These are phyloP conservation scores for Pythium dissimile DNA, from an alignment of 352 stramenopile species.

Conservation along the genomic window DNA sequence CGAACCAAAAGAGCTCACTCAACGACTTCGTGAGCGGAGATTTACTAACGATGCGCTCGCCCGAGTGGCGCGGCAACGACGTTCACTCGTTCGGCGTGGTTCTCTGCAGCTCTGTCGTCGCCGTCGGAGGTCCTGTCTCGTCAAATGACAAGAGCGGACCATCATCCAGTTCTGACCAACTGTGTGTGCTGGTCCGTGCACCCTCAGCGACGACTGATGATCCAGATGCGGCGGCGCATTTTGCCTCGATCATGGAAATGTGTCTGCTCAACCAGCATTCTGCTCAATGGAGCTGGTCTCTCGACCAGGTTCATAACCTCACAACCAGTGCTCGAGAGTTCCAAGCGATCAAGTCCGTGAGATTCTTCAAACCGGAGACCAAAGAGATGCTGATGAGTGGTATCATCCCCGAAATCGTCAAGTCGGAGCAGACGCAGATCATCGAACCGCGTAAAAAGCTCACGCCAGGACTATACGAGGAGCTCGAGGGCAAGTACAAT, in stretches of 20 bases:
- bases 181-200: constrained; percentile 60
- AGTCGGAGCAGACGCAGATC: constrained; percentile 15
- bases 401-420: constrained; percentile 25
- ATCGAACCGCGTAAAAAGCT: constrained; percentile 27
- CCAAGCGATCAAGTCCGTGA: constrained; percentile 66
- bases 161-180: constrained; percentile 35
- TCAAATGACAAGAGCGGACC: constrained; percentile 1
- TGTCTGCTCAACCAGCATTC: constrained; percentile 64
- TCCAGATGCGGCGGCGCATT: constrained; percentile 23
- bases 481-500: constrained; percentile 69
- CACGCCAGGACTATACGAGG: constrained; percentile 37
- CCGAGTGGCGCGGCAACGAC: constrained; percentile 55
- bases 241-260: constrained; percentile 54
- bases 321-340: constrained; percentile 79
- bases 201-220: constrained; percentile 26
- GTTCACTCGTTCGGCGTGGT: constrained; percentile 63
- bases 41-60: constrained; percentile 55
- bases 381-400: constrained; percentile 50
- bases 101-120: constrained; percentile 65
- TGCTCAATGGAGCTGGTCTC: constrained; percentile 53
- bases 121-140: constrained; percentile 7
- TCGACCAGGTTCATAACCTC: constrained; percentile 70
- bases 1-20: constrained; percentile 13
- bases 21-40: constrained; percentile 59
- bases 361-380: constrained; percentile 46